phyloP scores from a whole-genome alignment of 495 filamentous ascomycete species.

The Pseudotulostoma volvatum region DNA sequence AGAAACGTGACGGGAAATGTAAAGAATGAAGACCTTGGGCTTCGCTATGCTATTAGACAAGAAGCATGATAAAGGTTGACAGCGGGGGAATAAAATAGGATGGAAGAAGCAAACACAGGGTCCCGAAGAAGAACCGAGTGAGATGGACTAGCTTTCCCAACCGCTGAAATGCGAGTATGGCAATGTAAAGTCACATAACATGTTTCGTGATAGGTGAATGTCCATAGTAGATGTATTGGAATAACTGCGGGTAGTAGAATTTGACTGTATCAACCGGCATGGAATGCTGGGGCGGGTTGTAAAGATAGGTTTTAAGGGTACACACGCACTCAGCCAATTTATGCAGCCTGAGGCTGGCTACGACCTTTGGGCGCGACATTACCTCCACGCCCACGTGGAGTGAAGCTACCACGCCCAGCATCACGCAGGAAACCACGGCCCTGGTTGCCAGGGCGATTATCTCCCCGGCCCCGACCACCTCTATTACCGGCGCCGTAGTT shows the following conservation, averaged over 20 bases:
- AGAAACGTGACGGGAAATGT: constrained; percentile 8
- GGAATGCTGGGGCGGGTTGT: no score
- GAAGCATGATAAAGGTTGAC: constrained; percentile 6
- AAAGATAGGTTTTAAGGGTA: no score
- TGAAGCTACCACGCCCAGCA: constrained; percentile 38
- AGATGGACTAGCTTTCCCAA: constrained; percentile 3
- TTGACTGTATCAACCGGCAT: no score
- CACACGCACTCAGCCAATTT: no score
- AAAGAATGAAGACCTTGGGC: constrained; percentile 12
- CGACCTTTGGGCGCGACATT: constrained; percentile 32
- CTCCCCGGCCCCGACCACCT: constrained; percentile 50
- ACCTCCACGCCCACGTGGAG: constrained; percentile 37
- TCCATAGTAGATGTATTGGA: no score
- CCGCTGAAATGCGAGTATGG: no score
- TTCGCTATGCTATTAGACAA: constrained; percentile 16
- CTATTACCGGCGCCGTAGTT: constrained; percentile 47
- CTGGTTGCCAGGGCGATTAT: constrained; percentile 43
- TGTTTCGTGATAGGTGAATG: no score
- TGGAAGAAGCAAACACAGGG: constrained; percentile 6
- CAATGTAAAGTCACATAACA: no score
- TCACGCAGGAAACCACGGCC: constrained; percentile 51
- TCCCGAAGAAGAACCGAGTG: constrained; percentile 5
- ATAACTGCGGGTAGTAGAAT: no score
- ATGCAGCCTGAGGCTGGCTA: constrained; percentile 34
- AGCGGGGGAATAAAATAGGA: constrained; percentile 3